phyloP scores from a whole-genome alignment of 1,284 basidiomycete genomes.

The Mrakiaceae sp. region DNA sequence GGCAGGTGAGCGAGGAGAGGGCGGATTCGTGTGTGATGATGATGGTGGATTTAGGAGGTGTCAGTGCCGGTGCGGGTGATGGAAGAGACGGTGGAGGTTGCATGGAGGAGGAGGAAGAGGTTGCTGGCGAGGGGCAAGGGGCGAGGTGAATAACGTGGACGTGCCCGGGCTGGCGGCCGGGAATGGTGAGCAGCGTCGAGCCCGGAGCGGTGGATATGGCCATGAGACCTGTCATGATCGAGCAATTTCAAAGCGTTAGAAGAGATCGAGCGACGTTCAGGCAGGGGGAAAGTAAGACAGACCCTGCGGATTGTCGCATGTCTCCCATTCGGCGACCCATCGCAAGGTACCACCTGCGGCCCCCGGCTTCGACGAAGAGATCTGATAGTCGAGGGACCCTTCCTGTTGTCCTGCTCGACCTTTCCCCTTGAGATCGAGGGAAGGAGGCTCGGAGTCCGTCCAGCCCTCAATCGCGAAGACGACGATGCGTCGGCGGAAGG shows the following conservation, averaged over 20 bases:
- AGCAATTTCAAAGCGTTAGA: constrained; percentile 44
- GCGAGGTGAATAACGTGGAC: constrained; percentile 80
- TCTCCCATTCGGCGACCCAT: constrained; percentile 73
- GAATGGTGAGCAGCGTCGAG: constrained; percentile 71
- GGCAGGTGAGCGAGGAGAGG: constrained; percentile 63
- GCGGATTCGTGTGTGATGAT: constrained; percentile 74
- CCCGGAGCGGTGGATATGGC: constrained; percentile 65
- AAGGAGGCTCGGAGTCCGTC: no score
- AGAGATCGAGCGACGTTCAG: constrained; percentile 65
- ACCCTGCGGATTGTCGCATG: constrained; percentile 78
- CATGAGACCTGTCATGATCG: constrained; percentile 55
- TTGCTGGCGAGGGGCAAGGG: constrained; percentile 52
- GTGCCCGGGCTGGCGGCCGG: constrained; percentile 79
- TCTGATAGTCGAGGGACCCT: no score
- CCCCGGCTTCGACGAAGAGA: background rate
- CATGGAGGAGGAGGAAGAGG: constrained; percentile 30
- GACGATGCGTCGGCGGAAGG: constrained; percentile 64
- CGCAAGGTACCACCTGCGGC: constrained; percentile 34
- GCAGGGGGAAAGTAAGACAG: constrained; percentile 23
- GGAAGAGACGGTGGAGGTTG: constrained; percentile 3
- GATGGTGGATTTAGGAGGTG: constrained; percentile 43
- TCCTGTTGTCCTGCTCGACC: constrained; percentile 12
- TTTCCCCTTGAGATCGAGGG: constrained; percentile 15
- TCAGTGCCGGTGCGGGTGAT: constrained; percentile 3
- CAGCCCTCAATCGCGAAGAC: constrained; percentile 57